A percentile compares a stretch with the other conserved stretches of the same genome.
Evolutionary conservation across 2,329 filamentous ascomycete genomes (phyloP).

Genomic region (Verticillium klebahnii): DNA sequence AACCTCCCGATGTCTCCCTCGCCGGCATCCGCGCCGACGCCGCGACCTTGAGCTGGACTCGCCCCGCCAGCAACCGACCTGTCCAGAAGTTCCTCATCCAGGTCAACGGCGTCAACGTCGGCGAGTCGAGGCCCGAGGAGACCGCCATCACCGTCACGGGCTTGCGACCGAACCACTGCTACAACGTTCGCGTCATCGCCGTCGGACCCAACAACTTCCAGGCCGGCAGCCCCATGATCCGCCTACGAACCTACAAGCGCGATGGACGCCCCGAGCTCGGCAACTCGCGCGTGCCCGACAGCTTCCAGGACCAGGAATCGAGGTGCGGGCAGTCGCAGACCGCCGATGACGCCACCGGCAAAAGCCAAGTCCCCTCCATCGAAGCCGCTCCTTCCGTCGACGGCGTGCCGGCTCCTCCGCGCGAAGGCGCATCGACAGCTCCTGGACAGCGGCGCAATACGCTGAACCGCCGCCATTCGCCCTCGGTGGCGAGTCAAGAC

Average conservation of each 20-base stretch:
- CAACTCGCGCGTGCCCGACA: constrained; percentile 51
- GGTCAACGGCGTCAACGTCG: constrained; percentile 89
- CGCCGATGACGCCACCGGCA: constrained; percentile 43
- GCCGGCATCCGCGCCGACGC: constrained; percentile 85
- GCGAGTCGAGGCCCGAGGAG: constrained; percentile 73
- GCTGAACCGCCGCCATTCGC: constrained; percentile 67
- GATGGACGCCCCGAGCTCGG: constrained; percentile 60
- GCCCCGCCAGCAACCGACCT: constrained; percentile 58
- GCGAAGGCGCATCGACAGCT: constrained; percentile 54
- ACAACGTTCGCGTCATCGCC: constrained; percentile 89
- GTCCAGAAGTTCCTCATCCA: constrained; percentile 88
- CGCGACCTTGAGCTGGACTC: constrained; percentile 87
- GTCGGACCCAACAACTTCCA: constrained; percentile 91
- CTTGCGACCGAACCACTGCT: constrained; percentile 80
- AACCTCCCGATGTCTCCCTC: constrained; percentile 82
- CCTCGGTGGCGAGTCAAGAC: constrained; percentile 30
- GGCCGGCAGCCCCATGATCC: constrained; percentile 78
- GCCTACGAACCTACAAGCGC: constrained; percentile 69
- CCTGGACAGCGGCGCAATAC: constrained; percentile 55
- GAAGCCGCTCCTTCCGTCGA: constrained; percentile 61
- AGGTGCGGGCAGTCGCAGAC: constrained; percentile 5
- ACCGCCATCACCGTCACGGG: constrained; percentile 89
- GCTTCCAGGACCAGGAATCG: constrained; percentile 49
- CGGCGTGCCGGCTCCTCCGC: constrained; percentile 52
- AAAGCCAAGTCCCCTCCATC: constrained; percentile 47